Conservation (phyloP, 208 protist species). For the Trypanosoma scelopori region DNA sequence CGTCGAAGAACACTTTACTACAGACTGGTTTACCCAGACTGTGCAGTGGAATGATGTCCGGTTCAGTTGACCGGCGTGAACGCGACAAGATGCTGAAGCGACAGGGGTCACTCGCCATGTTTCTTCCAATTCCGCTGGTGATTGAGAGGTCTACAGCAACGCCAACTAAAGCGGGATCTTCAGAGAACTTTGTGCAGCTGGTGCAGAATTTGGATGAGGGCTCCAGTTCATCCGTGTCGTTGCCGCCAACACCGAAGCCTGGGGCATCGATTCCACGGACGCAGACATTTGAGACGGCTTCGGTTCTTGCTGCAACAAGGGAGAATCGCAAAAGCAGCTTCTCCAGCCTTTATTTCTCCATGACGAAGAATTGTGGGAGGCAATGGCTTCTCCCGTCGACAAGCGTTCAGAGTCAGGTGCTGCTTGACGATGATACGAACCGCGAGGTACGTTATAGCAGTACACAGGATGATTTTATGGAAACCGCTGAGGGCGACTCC, state of each 20-base stretch:
- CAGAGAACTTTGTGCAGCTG: neutral
- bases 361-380: conserved; percentile 22
- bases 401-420: neutral
- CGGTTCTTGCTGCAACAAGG: conserved; percentile 16
- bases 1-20: neutral
- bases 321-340: conserved; percentile 41
- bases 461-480: conserved; percentile 5
- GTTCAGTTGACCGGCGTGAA: neutral
- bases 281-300: neutral
- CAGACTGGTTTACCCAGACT: neutral
- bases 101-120: neutral
- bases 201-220: neutral
- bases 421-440: conserved; percentile 6
- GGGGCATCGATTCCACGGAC: neutral
- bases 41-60: neutral
- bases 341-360: conserved; percentile 43
- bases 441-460: conserved; percentile 4
- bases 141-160: neutral
- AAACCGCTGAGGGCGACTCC: conserved; percentile 23
- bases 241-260: neutral
- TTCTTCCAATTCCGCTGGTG: neutral
- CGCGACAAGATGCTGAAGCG: conserved; percentile 11
- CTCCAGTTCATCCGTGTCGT: neutral
- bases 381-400: neutral
- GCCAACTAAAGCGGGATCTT: neutral